Evolutionary conservation across 75 land plant genomes (phyloP), one percentile per base, ranked within the genome.

Genomic region (Sequoiadendron giganteum): DNA sequence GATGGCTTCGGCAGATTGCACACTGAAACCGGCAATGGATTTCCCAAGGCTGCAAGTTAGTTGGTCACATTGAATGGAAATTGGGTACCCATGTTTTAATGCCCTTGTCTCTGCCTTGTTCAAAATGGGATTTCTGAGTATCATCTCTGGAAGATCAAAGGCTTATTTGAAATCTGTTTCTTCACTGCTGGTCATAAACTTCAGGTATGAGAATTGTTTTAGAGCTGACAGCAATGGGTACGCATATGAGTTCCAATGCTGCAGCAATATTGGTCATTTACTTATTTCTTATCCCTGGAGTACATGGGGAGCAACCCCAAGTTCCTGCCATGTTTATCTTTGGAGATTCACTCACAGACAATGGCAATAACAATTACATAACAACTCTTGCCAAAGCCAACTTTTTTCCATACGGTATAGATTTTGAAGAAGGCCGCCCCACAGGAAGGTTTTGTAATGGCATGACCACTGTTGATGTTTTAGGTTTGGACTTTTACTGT

Each of bases 361-460:
- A 21, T 28, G 88, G 88, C 11, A 87, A 87, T 38, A 87, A 87
- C 16, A 87, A 87, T 86, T 47, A 83, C 30, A 42, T 87, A 30
- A 25, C 83, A 5, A 81, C 87, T 19, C 28, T 81, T 77, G 55
- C 86, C 82, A 87, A 81, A 80, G 88, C 85, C 42, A 61, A 87
- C 58, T 78, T 45, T 32, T 52, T 32, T 3, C 85, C 83, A 10
- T 78, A 81, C 30, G 88, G 88, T 16, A 47, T 82, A n/a, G 88
- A 87, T 80, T 87, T 87, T 43, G 47, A 21, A 30, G 43, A 11
- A 10, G 86, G 85, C 42, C 16, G 16, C 7, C 15, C 88, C 1
- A 87, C 88, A 34, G 61, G 86, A 80, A 87, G 88, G 40, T 87
- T 87, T 43, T 38, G 25, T 43, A 87, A 87, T 28, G 86, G 88